phyloP scores from a whole-genome alignment of 345 rosid genomes.

The Jatropha curcas region DNA sequence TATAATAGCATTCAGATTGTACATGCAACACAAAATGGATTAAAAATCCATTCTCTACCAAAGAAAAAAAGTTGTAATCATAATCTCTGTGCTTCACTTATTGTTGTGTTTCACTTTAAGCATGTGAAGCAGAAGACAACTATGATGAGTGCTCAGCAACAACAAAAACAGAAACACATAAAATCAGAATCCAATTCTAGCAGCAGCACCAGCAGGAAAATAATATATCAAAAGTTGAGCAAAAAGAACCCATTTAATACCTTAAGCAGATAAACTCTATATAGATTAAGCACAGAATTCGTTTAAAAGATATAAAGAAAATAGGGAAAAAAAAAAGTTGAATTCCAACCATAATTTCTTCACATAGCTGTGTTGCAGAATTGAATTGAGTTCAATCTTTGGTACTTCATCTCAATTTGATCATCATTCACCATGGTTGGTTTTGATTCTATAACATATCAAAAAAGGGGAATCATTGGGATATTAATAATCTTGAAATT shows the following conservation, averaged over 20 bases:
- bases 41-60: neutral
- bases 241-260: neutral
- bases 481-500: neutral
- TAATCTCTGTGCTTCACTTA: neutral
- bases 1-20: neutral
- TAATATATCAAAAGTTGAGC: neutral
- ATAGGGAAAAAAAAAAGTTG: neutral
- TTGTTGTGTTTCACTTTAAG: neutral
- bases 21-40: neutral
- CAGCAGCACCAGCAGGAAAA: neutral
- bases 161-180: neutral
- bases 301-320: neutral
- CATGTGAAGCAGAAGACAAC: neutral
- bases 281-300: neutral
- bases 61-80: neutral
- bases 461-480: neutral
- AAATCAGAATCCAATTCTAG: slow-evolving; percentile 5
- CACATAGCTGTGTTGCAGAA: neutral
- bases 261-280: neutral
- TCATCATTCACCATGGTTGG: neutral
- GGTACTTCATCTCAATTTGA: slow-evolving; percentile 7
- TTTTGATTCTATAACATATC: neutral
- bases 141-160: neutral
- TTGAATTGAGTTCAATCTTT: slow-evolving; percentile 7
- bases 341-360: slow-evolving; percentile 5